Evolutionary conservation across 345 rosid genomes (phyloP).

Genomic region (Gossypium bickii): DNA sequence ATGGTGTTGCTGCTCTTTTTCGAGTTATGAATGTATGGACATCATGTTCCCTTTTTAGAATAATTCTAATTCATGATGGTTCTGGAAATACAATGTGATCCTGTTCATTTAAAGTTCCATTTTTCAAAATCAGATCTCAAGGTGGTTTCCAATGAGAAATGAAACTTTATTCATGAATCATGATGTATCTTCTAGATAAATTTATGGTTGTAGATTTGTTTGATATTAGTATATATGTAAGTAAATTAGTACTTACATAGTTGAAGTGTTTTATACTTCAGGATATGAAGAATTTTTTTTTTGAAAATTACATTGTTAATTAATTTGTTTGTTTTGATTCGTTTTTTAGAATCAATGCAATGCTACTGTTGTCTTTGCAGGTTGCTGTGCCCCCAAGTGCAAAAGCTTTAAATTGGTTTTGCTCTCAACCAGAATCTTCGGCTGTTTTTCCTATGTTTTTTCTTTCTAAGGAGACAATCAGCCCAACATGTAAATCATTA

Average conservation of each 20-base stretch:
- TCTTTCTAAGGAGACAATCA: conserved; percentile 53
- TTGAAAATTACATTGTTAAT: background rate
- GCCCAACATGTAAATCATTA: conserved; percentile 48
- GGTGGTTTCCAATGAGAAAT: background rate
- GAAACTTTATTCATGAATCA: background rate
- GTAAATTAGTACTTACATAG: background rate
- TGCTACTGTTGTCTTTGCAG: conserved; percentile 32
- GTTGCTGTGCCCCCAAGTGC: conserved; percentile 86
- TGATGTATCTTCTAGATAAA: background rate
- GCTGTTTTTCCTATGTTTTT: conserved; percentile 73
- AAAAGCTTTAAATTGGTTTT: conserved; percentile 82
- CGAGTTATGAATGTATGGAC: background rate
- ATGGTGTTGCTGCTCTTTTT: background rate
- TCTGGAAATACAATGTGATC: background rate
- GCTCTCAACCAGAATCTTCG: conserved; percentile 53
- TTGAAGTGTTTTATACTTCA: background rate
- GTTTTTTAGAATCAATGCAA: background rate
- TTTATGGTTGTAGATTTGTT: background rate
- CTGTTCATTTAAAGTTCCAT: background rate
- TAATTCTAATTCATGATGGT: background rate
- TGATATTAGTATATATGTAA: background rate
- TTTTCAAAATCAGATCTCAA: background rate
- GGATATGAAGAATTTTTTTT: background rate
- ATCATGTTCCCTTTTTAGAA: background rate
- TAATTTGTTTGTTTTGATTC: background rate